A percentile compares a stretch with the other conserved stretches of the same genome.
Conservation (phyloP, 768 basidiomycete genomes). For the Phlebiopsis flavidoalba region DNA sequence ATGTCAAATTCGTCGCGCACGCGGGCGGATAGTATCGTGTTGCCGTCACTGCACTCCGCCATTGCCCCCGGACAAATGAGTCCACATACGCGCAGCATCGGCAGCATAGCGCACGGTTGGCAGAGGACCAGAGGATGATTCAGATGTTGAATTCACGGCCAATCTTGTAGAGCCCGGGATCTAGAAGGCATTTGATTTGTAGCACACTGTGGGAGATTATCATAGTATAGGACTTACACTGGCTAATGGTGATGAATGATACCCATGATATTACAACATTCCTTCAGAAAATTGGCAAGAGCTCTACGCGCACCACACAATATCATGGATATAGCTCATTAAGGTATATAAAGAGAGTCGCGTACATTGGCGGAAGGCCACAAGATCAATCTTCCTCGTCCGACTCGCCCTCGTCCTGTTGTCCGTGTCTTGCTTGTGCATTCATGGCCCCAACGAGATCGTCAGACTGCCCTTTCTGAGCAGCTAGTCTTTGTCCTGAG, state of each 20-base stretch:
- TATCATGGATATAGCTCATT: slow-evolving; percentile 12
- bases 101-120: slow-evolving; percentile 32
- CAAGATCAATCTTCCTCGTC: slow-evolving; percentile 56
- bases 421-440: slow-evolving; percentile 59
- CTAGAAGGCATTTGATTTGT: background rate
- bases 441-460: slow-evolving; percentile 83
- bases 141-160: slow-evolving; percentile 49
- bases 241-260: background rate
- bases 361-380: slow-evolving; percentile 2
- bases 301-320: slow-evolving; percentile 1
- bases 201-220: background rate
- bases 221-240: slow-evolving; percentile 2
- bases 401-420: slow-evolving; percentile 44
- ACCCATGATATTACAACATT: background rate
- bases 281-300: background rate
- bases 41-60: slow-evolving; percentile 39
- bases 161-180: slow-evolving; percentile 18
- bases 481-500: slow-evolving; percentile 71
- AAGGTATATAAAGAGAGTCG: slow-evolving; percentile 6
- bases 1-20: slow-evolving; percentile 12
- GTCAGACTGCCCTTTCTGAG: slow-evolving; percentile 74
- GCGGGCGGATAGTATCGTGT: slow-evolving; percentile 20
- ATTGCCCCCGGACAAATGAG: slow-evolving; percentile 26
- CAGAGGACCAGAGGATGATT: slow-evolving; percentile 59
- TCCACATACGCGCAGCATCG: slow-evolving; percentile 25